phyloP scores from a whole-genome alignment of 768 basidiomycete genomes.

The Crucibulum laeve region DNA sequence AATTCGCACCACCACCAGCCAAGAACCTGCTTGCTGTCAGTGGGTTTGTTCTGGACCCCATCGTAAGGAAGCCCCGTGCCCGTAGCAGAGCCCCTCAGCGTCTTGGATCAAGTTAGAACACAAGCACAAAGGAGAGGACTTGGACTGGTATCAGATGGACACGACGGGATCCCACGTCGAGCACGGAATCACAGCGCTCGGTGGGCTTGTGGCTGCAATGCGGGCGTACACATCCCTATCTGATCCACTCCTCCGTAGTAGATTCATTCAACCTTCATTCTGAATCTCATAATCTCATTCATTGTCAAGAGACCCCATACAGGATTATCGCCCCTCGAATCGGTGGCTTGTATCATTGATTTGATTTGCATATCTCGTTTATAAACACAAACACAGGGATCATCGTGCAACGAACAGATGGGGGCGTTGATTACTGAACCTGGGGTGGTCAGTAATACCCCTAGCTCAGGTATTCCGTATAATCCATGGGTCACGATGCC shows the following conservation, averaged over 20 bases:
- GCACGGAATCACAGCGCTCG: constrained; percentile 2
- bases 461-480: no score
- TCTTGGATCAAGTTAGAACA: not conserved
- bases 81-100: no score
- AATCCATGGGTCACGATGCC: no score
- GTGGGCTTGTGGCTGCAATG: not conserved
- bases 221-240: not conserved
- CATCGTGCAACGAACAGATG: no score
- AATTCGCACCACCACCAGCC: not conserved
- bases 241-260: not conserved
- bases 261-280: not conserved
- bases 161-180: constrained; percentile 5
- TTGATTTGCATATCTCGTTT: no score
- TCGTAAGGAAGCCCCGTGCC: not conserved
- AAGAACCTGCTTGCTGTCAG: not conserved
- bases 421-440: no score
- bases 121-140: no score
- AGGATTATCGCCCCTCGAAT: no score
- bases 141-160: not conserved
- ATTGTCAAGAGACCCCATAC: not conserved
- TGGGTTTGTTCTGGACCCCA: not conserved
- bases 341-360: no score
- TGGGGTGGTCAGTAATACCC: no score
- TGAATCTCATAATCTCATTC: no score
- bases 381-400: no score